Evolutionary conservation across 176 grass and related monocot species (phyloP), one percentile per base, ranked within the genome.

Genomic region (Coix lacrymajobi): DNA sequence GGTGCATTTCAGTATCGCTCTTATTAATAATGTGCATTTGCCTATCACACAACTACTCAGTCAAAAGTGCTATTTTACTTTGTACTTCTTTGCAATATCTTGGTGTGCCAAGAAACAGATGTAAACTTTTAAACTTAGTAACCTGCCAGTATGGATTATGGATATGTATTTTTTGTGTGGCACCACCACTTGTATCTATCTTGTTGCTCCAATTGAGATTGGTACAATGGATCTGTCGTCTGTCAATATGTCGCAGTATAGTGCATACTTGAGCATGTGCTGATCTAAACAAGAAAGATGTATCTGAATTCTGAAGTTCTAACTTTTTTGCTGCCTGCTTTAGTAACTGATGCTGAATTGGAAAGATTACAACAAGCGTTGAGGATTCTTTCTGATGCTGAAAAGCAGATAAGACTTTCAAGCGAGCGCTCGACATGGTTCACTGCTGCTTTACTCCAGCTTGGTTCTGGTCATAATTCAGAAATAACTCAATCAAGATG

Each of bases 371-470:
- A 93, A 68, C 96, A 93, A 88, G 93, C 96, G 3, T 86, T 99
- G 77, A 99, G 87, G 87, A 93, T 99, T 87, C 91, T 99, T 69
- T 99, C 96, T 65, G 93, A 99, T 62, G 96, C 96, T 61, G 96
- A 99, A 84, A 99, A 93, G 33, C 96, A 99, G 65, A 87, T 99
- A 86, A 83, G 96, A 66, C 89, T 93, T 81, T 99, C 96, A 66
- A 96, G 89, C 43, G 96, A 99, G 49, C 92, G 96, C 14, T 99
- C 93, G 6, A 99, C 91, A 71, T 99, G 96, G 96, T 99, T 96
- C 70, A 96, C 93, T 77, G 96, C 96, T 83, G 96, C 92, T 49
- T 82, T 99, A 40, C 82, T 99, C 56, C 96, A 99, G 84, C 96
- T 99, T 90, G 91, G 93, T 76, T 92, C 90, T 61, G 79, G 89